Conservation (phyloP, 2,329 filamentous ascomycete genomes). For the Ophiosphaerella korrae region DNA sequence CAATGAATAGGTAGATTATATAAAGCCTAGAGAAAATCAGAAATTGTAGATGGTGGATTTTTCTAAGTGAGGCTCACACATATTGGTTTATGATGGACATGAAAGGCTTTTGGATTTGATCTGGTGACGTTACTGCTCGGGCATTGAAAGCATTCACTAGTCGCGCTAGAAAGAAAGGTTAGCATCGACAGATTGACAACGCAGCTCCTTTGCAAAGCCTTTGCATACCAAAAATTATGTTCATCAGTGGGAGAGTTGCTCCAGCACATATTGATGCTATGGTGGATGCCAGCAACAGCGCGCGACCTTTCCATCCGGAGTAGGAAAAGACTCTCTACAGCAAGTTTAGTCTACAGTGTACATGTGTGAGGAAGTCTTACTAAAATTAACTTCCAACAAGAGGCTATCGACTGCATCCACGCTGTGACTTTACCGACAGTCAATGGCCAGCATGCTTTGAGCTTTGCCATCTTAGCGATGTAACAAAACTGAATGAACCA, state of each 20-base stretch:
- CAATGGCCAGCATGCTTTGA: neutral
- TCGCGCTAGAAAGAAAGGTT: constrained; percentile 9
- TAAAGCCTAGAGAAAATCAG: constrained; percentile 33
- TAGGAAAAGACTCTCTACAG: constrained; percentile 30
- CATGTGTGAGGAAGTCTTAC: neutral
- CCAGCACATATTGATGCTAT: constrained; percentile 27
- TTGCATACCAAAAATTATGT: constrained; percentile 58
- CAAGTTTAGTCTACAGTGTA: neutral
- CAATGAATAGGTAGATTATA: constrained; percentile 64
- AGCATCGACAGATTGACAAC: too few relatives aligned
- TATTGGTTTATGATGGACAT: constrained; percentile 24
- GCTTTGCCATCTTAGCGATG: neutral
- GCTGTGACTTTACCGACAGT: neutral
- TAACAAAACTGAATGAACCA: too few relatives aligned
- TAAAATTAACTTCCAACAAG: neutral
- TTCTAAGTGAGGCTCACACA: constrained; percentile 10
- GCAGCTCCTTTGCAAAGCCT: constrained; percentile 19
- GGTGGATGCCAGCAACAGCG: constrained; percentile 17
- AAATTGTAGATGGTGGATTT: neutral
- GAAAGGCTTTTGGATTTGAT: constrained; percentile 7
- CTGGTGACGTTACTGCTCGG: constrained; percentile 1
- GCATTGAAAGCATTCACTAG: constrained; percentile 20
- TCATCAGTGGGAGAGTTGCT: constrained; percentile 57
- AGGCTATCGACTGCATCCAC: neutral
- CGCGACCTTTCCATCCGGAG: constrained; percentile 17